Percentiles rank a stretch among this genome's conserved stretches.
These are phyloP conservation scores for Cercospora berteroae DNA, from an alignment of 2,329 filamentous ascomycete genomes.

Conservation along the genomic window DNA sequence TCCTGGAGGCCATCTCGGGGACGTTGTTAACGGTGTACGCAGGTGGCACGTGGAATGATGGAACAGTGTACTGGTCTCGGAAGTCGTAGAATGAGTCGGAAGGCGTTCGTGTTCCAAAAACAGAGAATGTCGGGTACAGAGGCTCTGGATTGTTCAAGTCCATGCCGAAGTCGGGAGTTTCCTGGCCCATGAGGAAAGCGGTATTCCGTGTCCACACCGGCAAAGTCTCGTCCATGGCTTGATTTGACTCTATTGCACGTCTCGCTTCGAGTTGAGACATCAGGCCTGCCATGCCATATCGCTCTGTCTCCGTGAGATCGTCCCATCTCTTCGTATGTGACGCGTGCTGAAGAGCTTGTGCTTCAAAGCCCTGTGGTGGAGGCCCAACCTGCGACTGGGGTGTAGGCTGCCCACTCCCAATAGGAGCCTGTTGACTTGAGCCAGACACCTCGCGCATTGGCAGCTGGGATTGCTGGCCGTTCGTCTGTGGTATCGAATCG, in stretches of 20 bases:
- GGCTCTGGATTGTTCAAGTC: conserved; percentile 57
- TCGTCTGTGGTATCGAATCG: conserved; percentile 23
- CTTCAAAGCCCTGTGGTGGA: conserved; percentile 10
- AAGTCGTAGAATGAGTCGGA: conserved; percentile 44
- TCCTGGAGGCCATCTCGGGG: conserved; percentile 52
- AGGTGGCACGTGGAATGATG: conserved; percentile 61
- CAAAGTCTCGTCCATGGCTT: conserved; percentile 33
- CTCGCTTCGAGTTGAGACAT: conserved; percentile 48
- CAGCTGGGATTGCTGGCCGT: conserved; percentile 29
- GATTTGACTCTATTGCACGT: conserved; percentile 28
- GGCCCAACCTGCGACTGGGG: conserved; percentile 16
- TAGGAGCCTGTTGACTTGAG: conserved; percentile 29
- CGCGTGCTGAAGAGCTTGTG: conserved; percentile 27
- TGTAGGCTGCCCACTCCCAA: conserved; percentile 22
- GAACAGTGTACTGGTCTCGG: conserved; percentile 52
- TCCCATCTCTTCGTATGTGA: conserved; percentile 46
- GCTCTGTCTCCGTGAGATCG: conserved; percentile 60
- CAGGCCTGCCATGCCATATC: conserved; percentile 60
- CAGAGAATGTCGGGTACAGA: conserved; percentile 63
- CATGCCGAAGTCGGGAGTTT: conserved; percentile 62
- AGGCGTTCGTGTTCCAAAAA: conserved; percentile 53
- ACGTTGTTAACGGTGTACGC: conserved; percentile 68
- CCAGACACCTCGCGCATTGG: conserved; percentile 29
- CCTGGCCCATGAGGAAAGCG: conserved; percentile 58
- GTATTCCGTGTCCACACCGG: conserved; percentile 32